Base-by-base conservation (phyloP, 768 basidiomycete genomes). In the Amyloporia xantha region DNA sequence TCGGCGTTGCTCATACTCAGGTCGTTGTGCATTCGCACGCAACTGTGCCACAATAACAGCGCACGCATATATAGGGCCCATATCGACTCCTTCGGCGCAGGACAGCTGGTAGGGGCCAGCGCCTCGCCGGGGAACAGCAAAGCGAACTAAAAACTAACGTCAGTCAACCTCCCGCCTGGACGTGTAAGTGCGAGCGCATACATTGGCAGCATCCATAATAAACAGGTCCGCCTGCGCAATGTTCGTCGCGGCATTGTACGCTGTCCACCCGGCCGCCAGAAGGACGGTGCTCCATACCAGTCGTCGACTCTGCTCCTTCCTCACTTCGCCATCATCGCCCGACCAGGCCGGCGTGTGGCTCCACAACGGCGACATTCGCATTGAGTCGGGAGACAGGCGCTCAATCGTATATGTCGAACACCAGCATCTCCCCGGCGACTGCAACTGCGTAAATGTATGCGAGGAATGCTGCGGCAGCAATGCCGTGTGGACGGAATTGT, bases 41-140 rank as follows among this genome's bases (percentile, higher is more conserved):
- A 90, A 19, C 75, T 75, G 62, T 84, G 78, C 85, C 86, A 90
- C 28, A 88, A 67, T 19, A 89, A 66, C 67, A 82, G 81, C 5
- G 76, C 71, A 40, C 84, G 79, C 56, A 83, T 77, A 59, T 82
- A 77, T 44, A 88, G 67, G n/a, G 83, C 84, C 85, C 83, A 89
- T 19, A 88, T 70, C 4, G 81, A 81, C 47, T 85, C 77, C 62
- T 84, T 87, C 21, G 74, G 68, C 3, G 76, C 69, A 44, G 47
- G 48, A n/a, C 49, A 53, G 26, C 52, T 44, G 23, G 44, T 53
- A 44, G 47, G 52, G 24, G 57, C 48, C 62, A 79, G 65, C 11
- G 77, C 72, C 65, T 88, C 86, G n/a, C 84, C 86, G 5, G 84
- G 81, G 62, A 89, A 88, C 19, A 89, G 66, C n/a, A 88, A 62